These are phyloP conservation scores for Lentinula guzmanii DNA, from an alignment of 768 basidiomycete species.

Conservation along the genomic window DNA sequence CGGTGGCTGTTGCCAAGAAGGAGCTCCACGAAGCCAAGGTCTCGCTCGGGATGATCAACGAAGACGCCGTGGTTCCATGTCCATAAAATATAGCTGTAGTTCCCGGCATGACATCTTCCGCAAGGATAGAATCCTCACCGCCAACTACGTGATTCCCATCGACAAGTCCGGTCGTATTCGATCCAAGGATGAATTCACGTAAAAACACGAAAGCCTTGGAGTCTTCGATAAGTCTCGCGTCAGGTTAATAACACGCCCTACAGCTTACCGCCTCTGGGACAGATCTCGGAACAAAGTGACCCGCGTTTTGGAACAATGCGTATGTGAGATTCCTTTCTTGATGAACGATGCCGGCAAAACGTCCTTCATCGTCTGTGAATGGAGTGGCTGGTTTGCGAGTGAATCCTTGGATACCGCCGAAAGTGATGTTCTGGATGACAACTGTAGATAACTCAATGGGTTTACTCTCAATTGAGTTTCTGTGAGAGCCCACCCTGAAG, in stretches of 20 bases:
- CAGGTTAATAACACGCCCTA: neutral
- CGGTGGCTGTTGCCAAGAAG: conserved; percentile 10
- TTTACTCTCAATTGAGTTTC: neutral
- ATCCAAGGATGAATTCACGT: conserved; percentile 64
- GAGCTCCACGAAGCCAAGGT: conserved; percentile 7
- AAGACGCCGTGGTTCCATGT: conserved; percentile 31
- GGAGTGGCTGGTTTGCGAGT: conserved; percentile 61
- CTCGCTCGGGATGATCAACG: conserved; percentile 20
- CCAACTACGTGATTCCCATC: conserved; percentile 32
- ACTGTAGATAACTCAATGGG: conserved; percentile 7
- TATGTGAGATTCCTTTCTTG: conserved; percentile 69
- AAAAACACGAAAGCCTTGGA: conserved; percentile 58
- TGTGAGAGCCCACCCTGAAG: conserved; percentile 23
- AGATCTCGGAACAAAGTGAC: conserved; percentile 33
- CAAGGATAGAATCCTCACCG: conserved; percentile 34
- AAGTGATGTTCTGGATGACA: conserved; percentile 60
- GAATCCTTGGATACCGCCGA: conserved; percentile 73
- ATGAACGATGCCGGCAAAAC: conserved; percentile 64
- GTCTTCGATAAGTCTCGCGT: neutral
- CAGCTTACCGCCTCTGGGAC: conserved; percentile 31
- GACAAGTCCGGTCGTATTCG: conserved; percentile 54
- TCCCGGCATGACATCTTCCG: conserved; percentile 29
- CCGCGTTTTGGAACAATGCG: conserved; percentile 33
- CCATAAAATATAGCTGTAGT: conserved; percentile 38
- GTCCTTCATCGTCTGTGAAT: conserved; percentile 54